A percentile compares a stretch with the other conserved stretches of the same genome.
phyloP scores from a whole-genome alignment of 2,329 filamentous ascomycete species.

The Septoria linicola region DNA sequence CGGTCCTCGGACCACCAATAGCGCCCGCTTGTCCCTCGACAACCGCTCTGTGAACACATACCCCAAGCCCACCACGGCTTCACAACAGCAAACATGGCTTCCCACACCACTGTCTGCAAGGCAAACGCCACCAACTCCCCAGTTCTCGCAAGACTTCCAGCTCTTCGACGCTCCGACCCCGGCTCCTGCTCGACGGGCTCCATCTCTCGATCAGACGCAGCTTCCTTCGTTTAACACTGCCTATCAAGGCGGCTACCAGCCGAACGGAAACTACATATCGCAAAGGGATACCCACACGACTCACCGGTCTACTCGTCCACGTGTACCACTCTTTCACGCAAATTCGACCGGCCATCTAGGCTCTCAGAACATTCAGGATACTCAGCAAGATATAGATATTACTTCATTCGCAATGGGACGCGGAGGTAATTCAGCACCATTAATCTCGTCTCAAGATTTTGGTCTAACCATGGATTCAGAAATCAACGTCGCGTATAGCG shows the following conservation, averaged over 20 bases:
- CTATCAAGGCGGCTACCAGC: constrained; percentile 57
- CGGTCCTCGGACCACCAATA: constrained; percentile 37
- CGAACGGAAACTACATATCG: constrained; percentile 55
- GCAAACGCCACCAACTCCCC: constrained; percentile 49
- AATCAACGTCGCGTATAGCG: constrained; percentile 48
- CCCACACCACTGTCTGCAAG: constrained; percentile 57
- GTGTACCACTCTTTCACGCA: constrained; percentile 67
- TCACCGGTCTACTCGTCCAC: constrained; percentile 51
- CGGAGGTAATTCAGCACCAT: constrained; percentile 50
- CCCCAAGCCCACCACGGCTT: constrained; percentile 80
- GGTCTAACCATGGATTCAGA: constrained; percentile 39
- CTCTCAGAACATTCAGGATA: constrained; percentile 42
- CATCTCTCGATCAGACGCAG: constrained; percentile 54
- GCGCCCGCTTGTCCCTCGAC: constrained; percentile 30
- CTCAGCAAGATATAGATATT: constrained; percentile 34
- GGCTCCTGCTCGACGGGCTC: constrained; percentile 48
- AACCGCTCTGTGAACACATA: constrained; percentile 63
- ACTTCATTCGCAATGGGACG: constrained; percentile 52
- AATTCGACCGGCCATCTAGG: constrained; percentile 39
- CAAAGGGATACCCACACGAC: constrained; percentile 27
- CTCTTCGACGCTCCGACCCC: constrained; percentile 60
- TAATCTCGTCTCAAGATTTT: constrained; percentile 22
- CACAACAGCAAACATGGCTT: constrained; percentile 72
- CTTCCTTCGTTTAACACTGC: constrained; percentile 58
- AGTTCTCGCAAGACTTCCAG: constrained; percentile 68